These are phyloP conservation scores for Murraya koenigii DNA, from an alignment of 345 rosid genomes.

Conservation along the genomic window DNA sequence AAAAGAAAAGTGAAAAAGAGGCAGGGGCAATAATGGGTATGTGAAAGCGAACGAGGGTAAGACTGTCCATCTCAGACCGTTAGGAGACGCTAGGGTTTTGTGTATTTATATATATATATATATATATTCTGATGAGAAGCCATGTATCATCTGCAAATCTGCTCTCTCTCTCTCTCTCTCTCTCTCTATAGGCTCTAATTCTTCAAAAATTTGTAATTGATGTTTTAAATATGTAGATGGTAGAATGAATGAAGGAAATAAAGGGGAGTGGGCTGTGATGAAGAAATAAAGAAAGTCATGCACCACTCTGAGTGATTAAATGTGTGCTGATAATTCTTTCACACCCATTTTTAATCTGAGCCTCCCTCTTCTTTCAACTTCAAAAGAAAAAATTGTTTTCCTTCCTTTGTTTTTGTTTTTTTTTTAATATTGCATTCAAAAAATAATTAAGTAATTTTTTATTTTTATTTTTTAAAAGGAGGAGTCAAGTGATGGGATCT, in stretches of 20 bases:
- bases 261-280: conserved; percentile 36
- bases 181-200: no score
- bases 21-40: not conserved
- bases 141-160: not conserved
- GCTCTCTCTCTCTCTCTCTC: no score
- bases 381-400: no score
- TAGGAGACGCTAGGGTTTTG: conserved; percentile 2
- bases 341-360: conserved; percentile 52
- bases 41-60: not conserved
- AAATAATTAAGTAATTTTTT: not conserved
- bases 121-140: no score
- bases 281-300: conserved; percentile 48
- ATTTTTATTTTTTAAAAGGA: not conserved
- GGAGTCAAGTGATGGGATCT: conserved; percentile 45
- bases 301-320: conserved; percentile 52
- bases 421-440: not conserved
- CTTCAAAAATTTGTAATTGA: no score
- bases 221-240: no score
- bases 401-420: not conserved
- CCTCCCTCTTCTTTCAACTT: not conserved
- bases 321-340: conserved; percentile 51
- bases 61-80: not conserved
- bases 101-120: no score
- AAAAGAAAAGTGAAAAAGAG: not conserved
- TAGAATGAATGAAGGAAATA: not conserved